Conservation (phyloP, 495 filamentous ascomycete genomes). For the Xylaria telfairii region DNA sequence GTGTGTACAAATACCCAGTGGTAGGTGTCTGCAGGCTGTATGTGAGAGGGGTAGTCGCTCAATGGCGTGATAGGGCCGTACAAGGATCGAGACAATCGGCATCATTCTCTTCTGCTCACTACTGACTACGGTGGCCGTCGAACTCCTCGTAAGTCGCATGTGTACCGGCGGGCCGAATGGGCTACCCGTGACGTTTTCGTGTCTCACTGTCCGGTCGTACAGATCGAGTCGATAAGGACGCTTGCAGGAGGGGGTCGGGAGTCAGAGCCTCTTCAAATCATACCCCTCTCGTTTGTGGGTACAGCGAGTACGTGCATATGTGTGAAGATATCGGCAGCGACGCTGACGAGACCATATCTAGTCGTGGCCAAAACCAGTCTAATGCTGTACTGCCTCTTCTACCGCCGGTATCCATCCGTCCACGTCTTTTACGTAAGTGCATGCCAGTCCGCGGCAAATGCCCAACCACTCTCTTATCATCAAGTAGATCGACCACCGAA, state of each 20-base stretch:
- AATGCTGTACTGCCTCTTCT: slow-evolving; percentile 58
- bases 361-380: slow-evolving; percentile 55
- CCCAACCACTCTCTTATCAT: neutral
- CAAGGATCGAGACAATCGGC: slow-evolving; percentile 60
- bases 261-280: slow-evolving; percentile 49
- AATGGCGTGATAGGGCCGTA: slow-evolving; percentile 51
- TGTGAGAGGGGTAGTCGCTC: slow-evolving; percentile 20
- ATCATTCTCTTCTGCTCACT: slow-evolving; percentile 65
- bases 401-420: slow-evolving; percentile 59
- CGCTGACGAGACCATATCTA: slow-evolving; percentile 28
- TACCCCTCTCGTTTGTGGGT: slow-evolving; percentile 59
- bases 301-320: slow-evolving; percentile 52
- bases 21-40: slow-evolving; percentile 34
- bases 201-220: slow-evolving; percentile 29
- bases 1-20: slow-evolving; percentile 63
- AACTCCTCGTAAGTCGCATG: slow-evolving; percentile 52
- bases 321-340: slow-evolving; percentile 25
- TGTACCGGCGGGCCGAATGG: slow-evolving; percentile 3
- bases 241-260: slow-evolving; percentile 49
- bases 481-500: slow-evolving; percentile 55
- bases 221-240: slow-evolving; percentile 57
- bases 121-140: slow-evolving; percentile 63
- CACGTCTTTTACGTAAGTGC: slow-evolving; percentile 57
- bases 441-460: neutral
- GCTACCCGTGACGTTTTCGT: slow-evolving; percentile 20